Conservation (phyloP, 371 early-diverging fungal genomes). For the Agmasoma carcini region DNA sequence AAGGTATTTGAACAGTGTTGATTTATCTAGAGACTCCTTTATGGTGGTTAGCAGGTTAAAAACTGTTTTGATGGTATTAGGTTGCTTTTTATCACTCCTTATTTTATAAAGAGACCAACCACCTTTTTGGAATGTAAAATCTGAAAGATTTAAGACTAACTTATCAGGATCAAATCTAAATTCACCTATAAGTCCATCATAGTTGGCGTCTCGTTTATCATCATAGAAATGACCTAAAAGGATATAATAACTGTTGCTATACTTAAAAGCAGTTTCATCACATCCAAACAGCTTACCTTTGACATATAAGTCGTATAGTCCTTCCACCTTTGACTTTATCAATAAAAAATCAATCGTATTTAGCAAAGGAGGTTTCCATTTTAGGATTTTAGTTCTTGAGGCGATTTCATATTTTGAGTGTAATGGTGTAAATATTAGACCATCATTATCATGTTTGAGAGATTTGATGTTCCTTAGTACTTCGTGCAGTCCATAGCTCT, state of each 20-base stretch:
- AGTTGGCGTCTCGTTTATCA: neutral
- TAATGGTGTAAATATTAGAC: slow-evolving; percentile 78
- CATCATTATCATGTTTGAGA: slow-evolving; percentile 76
- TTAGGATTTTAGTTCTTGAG: slow-evolving; percentile 72
- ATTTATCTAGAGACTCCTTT: slow-evolving; percentile 61
- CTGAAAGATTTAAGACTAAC: slow-evolving; percentile 28
- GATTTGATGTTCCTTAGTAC: slow-evolving; percentile 41
- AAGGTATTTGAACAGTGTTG: slow-evolving; percentile 26
- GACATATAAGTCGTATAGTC: slow-evolving; percentile 15
- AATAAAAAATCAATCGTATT: slow-evolving; percentile 81
- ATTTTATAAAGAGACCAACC: slow-evolving; percentile 69
- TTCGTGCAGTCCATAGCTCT: slow-evolving; percentile 48
- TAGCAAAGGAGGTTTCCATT: slow-evolving; percentile 93
- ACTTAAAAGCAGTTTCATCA: neutral
- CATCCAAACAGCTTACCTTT: slow-evolving; percentile 15
- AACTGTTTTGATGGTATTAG: slow-evolving; percentile 62
- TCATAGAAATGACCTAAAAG: slow-evolving; percentile 10
- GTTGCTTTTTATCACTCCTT: slow-evolving; percentile 66
- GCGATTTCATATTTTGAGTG: slow-evolving; percentile 66
- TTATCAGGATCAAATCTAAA: slow-evolving; percentile 45
- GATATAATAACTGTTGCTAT: neutral
- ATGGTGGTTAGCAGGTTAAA: slow-evolving; percentile 62
- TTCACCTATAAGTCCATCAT: slow-evolving; percentile 50
- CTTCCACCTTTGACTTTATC: neutral
- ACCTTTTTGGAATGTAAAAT: slow-evolving; percentile 28